Evolutionary conservation across 495 filamentous ascomycete species (phyloP).

Genomic region (Xylaria flabelliformis): DNA sequence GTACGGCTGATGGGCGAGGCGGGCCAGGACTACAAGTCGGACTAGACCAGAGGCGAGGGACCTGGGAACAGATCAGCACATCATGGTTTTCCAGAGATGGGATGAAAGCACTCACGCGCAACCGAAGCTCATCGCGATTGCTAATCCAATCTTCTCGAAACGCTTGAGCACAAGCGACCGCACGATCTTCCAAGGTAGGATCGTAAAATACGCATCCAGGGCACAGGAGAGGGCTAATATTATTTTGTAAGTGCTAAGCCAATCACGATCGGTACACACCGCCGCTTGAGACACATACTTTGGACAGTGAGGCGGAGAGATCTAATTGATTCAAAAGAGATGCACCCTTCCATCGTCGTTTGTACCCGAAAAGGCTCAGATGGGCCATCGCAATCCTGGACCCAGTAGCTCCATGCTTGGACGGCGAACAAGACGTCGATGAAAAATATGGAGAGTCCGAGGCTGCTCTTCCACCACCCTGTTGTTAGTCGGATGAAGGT

Average conservation of each 20-base stretch:
- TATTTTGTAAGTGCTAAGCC: neutral
- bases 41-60: conserved; percentile 21
- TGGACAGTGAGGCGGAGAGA: conserved; percentile 19
- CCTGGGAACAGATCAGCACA: conserved; percentile 6
- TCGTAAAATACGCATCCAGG: conserved; percentile 24
- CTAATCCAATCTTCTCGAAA: conserved; percentile 24
- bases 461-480: conserved; percentile 26
- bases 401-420: conserved; percentile 29
- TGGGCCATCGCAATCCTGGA: conserved; percentile 25
- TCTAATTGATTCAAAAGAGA: conserved; percentile 22
- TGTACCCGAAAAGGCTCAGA: conserved; percentile 23
- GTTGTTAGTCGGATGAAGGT: conserved; percentile 21
- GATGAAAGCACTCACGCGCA: conserved; percentile 9
- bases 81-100: neutral
- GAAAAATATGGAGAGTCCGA: conserved; percentile 14
- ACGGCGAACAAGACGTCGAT: conserved; percentile 19
- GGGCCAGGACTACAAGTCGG: conserved; percentile 1
- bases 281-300: conserved; percentile 1
- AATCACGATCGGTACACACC: neutral
- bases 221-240: conserved; percentile 22
- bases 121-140: conserved; percentile 28
- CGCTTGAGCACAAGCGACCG: conserved; percentile 24
- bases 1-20: conserved; percentile 12
- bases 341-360: neutral
- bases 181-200: conserved; percentile 30